Conservation (phyloP, 2,329 filamentous ascomycete genomes). For the Aspergillus proliferans region DNA sequence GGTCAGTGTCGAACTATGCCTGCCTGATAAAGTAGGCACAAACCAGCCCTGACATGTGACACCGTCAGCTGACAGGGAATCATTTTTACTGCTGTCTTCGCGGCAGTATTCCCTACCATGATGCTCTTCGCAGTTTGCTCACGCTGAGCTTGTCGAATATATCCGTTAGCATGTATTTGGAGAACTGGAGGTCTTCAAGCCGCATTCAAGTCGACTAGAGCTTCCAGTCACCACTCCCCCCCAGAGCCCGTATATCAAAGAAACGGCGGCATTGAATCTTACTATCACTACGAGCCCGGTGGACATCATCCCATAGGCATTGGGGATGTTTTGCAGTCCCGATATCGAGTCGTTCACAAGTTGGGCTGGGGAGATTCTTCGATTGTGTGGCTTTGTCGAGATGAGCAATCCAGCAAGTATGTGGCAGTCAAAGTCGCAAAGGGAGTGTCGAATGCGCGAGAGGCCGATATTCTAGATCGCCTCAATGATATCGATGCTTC, state of each 20-base stretch:
- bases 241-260: slow-evolving; percentile 15
- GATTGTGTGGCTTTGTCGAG: slow-evolving; percentile 38
- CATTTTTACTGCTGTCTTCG: neutral
- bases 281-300: slow-evolving; percentile 26
- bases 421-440: slow-evolving; percentile 23
- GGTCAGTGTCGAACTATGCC: no score
- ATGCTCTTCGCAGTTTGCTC: neutral
- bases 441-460: slow-evolving; percentile 8
- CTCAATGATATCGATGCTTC: slow-evolving; percentile 4
- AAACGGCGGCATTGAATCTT: slow-evolving; percentile 23
- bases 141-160: neutral
- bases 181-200: neutral
- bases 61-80: no score
- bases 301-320: slow-evolving; percentile 32
- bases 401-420: slow-evolving; percentile 19
- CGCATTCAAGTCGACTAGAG: neutral
- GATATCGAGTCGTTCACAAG: slow-evolving; percentile 38
- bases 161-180: neutral
- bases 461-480: slow-evolving; percentile 11
- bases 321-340: slow-evolving; percentile 22
- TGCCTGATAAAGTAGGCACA: no score
- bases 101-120: neutral
- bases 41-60: no score
- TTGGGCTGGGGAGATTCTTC: slow-evolving; percentile 39
- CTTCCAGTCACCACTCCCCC: neutral